Percentiles rank a stretch among this genome's conserved stretches.
Evolutionary conservation across 192 early-diverging fungal genomes (phyloP).

Genomic region (Lunasporangiospora selenospora): DNA sequence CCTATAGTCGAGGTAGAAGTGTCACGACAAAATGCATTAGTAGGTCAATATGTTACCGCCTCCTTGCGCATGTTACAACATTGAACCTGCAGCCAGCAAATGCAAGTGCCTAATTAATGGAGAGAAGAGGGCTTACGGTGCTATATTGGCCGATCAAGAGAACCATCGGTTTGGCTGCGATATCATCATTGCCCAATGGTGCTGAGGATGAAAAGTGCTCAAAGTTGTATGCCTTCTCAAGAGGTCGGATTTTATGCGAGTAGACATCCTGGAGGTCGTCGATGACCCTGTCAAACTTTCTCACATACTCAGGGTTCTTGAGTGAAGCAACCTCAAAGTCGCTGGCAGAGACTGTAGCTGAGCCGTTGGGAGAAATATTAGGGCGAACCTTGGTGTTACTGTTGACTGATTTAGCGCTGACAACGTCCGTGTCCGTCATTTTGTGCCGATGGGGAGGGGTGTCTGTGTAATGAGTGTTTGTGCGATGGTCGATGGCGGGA

Average conservation of each 20-base stretch:
- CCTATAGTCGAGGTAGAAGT: conserved; percentile 25
- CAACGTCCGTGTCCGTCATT: no score
- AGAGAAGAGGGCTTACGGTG: conserved; percentile 64
- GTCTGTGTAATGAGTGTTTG: no score
- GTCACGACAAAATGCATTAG: neutral
- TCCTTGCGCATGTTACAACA: neutral
- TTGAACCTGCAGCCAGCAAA: neutral
- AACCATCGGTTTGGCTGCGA: conserved; percentile 85
- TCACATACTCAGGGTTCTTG: conserved; percentile 46
- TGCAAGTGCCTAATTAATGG: no score
- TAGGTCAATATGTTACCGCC: neutral
- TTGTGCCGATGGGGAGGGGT: no score
- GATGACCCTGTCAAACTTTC: conserved; percentile 55
- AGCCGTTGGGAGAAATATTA: neutral
- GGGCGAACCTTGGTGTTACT: no score
- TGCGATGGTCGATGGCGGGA: no score
- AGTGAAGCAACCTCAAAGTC: conserved; percentile 49
- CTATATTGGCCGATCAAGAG: conserved; percentile 85
- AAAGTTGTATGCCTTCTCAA: conserved; percentile 74
- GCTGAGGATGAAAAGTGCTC: conserved; percentile 74
- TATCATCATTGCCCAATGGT: conserved; percentile 76
- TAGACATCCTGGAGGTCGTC: conserved; percentile 72
- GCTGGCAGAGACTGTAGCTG: neutral
- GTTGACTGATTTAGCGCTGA: no score
- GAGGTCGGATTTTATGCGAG: conserved; percentile 70